Percentiles rank a stretch among this genome's conserved stretches.
These are phyloP conservation scores for Symbiodinium natans DNA, from an alignment of 73 alveolate species.

Conservation along the genomic window DNA sequence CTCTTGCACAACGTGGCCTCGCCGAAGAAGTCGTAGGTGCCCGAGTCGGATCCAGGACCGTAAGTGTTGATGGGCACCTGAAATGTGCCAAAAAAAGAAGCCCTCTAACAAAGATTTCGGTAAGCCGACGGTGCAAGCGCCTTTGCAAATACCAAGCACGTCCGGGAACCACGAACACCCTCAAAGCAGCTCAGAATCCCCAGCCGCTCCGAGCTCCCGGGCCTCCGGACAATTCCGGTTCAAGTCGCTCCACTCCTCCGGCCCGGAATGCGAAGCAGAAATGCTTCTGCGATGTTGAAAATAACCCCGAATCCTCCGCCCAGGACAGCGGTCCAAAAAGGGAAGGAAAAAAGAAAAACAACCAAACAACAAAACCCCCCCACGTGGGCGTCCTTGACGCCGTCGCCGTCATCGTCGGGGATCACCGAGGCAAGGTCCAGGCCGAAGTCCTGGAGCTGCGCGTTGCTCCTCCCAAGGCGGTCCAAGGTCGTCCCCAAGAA, in stretches of 20 bases:
- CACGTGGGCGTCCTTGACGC: slow-evolving; percentile 59
- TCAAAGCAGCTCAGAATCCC: background rate
- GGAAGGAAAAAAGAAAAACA: too few relatives aligned
- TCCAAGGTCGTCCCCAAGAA: too few relatives aligned
- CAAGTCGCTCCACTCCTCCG: slow-evolving; percentile 16
- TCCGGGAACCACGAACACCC: background rate
- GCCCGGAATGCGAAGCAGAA: too few relatives aligned
- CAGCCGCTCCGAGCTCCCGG: background rate
- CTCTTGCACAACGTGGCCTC: slow-evolving; percentile 51
- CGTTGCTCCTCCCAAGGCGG: slow-evolving; percentile 35
- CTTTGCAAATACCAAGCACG: too few relatives aligned
- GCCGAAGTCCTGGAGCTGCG: background rate
- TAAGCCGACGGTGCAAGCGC: too few relatives aligned
- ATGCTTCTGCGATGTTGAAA: too few relatives aligned
- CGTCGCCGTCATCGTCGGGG: slow-evolving; percentile 57
- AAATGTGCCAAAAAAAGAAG: too few relatives aligned
- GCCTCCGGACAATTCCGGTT: background rate
- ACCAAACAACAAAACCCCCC: too few relatives aligned
- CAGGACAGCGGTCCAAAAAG: too few relatives aligned
- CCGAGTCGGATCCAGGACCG: slow-evolving; percentile 66
- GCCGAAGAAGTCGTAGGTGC: slow-evolving; percentile 77
- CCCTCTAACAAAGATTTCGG: too few relatives aligned
- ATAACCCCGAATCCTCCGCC: too few relatives aligned
- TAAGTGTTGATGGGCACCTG: slow-evolving; percentile 73
- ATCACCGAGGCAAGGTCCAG: slow-evolving; percentile 42